These are phyloP conservation scores for Geranium rotundifolium DNA, from an alignment of 345 rosid species.

Conservation along the genomic window DNA sequence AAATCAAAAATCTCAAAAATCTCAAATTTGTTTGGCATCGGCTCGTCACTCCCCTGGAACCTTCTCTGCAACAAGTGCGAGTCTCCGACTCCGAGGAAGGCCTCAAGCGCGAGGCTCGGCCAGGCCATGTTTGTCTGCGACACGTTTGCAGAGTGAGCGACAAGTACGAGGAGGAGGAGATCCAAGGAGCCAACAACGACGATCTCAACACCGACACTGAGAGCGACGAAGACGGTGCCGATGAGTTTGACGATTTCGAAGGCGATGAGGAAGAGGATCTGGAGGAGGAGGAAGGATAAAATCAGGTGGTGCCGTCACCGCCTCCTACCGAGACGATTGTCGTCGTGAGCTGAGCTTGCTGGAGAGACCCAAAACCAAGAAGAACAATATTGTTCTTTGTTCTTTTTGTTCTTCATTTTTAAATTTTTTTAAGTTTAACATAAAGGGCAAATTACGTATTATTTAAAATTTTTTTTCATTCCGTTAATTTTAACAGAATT, in stretches of 20 bases:
- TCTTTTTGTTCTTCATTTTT: too few relatives aligned
- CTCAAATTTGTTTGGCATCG: too few relatives aligned
- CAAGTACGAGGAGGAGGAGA: slow-evolving; percentile 6
- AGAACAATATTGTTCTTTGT: too few relatives aligned
- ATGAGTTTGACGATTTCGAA: slow-evolving; percentile 10
- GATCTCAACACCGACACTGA: slow-evolving; percentile 8
- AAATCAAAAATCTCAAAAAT: too few relatives aligned
- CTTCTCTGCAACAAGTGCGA: slow-evolving; percentile 50
- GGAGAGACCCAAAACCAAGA: too few relatives aligned
- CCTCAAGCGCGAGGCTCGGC: slow-evolving; percentile 45
- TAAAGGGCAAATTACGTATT: too few relatives aligned
- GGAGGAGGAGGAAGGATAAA: slow-evolving; percentile 25
- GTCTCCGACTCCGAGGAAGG: slow-evolving; percentile 47
- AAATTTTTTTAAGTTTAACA: too few relatives aligned
- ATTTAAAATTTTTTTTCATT: too few relatives aligned
- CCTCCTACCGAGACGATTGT: slow-evolving; percentile 32
- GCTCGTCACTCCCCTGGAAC: slow-evolving; percentile 40
- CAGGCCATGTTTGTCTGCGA: slow-evolving; percentile 44
- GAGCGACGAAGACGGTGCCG: neutral
- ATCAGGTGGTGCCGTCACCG: slow-evolving; percentile 52
- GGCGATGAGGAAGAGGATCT: slow-evolving; percentile 1
- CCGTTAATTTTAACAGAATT: too few relatives aligned
- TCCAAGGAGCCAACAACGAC: slow-evolving; percentile 6
- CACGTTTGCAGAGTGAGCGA: slow-evolving; percentile 5
- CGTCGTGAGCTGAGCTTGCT: too few relatives aligned